phyloP scores from a whole-genome alignment of 106 monocot species.

The Hemerocallis citrina region DNA sequence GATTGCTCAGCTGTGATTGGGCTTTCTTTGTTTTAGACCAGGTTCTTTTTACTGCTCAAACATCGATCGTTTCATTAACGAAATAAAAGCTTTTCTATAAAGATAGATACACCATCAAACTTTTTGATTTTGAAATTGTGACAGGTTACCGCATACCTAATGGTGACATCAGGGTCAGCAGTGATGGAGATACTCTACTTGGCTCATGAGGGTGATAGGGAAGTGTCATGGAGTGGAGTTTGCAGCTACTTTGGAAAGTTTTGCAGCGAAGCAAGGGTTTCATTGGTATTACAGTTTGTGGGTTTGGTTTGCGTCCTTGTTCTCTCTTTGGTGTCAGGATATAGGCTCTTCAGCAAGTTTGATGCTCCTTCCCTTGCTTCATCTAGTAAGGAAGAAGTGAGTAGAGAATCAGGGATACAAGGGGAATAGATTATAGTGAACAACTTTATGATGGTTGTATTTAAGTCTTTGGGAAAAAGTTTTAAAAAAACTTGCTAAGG shows the following conservation, averaged over 20 bases:
- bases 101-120: too few relatives aligned
- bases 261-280: constrained; percentile 47
- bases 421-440: too few relatives aligned
- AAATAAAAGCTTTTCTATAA: too few relatives aligned
- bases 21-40: constrained; percentile 60
- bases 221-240: constrained; percentile 73
- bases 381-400: too few relatives aligned
- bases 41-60: too few relatives aligned
- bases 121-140: not conserved
- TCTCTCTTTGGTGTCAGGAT: constrained; percentile 59
- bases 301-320: constrained; percentile 49
- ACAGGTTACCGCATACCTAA: constrained; percentile 53
- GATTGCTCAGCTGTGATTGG: constrained; percentile 32
- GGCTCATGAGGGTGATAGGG: constrained; percentile 52
- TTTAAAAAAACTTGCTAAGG: too few relatives aligned
- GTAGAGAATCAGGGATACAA: too few relatives aligned
- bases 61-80: not conserved
- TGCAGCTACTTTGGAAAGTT: constrained; percentile 66
- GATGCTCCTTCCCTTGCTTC: constrained; percentile 39
- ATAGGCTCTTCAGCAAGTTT: constrained; percentile 63
- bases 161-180: constrained; percentile 74
- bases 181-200: constrained; percentile 66
- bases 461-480: too few relatives aligned
- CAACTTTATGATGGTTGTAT: too few relatives aligned
- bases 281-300: constrained; percentile 39